Percentiles rank a stretch among this genome's conserved stretches.
Evolutionary conservation across 257 asterid genomes (phyloP).

Genomic region (Rehmannia glutinosa): DNA sequence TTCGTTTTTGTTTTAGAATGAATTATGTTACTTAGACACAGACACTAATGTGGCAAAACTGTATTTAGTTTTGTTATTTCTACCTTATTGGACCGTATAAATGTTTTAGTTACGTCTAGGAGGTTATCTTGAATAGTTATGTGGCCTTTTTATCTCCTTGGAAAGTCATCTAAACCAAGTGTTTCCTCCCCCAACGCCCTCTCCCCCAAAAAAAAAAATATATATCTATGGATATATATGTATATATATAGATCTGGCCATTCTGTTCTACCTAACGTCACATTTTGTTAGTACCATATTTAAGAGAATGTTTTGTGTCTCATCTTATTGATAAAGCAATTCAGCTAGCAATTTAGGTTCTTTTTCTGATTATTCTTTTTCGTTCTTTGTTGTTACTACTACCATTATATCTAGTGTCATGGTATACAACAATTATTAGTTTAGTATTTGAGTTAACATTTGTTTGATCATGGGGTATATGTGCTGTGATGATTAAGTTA

Average conservation of each 20-base stretch:
- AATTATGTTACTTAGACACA: not conserved
- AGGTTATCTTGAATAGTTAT: not conserved
- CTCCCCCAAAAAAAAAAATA: not conserved
- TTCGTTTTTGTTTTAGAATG: not conserved
- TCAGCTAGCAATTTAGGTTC: not conserved
- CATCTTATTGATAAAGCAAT: not conserved
- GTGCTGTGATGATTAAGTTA: not conserved
- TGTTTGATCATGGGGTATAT: not conserved
- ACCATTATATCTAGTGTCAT: no score
- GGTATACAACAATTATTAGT: no score
- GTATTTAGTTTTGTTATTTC: not conserved
- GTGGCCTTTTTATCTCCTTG: not conserved
- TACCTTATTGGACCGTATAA: not conserved
- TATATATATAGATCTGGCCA: not conserved
- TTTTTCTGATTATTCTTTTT: not conserved
- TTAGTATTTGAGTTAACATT: no score
- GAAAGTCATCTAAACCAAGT: not conserved
- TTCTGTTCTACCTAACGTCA: not conserved
- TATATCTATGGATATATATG: not conserved
- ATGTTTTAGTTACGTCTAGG: not conserved
- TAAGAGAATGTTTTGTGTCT: not conserved
- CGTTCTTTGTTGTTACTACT: not conserved
- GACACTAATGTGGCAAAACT: not conserved
- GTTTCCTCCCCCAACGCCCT: not conserved
- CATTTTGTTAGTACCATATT: not conserved